phyloP scores from a whole-genome alignment of 768 basidiomycete genomes.

The Trametes maxima region DNA sequence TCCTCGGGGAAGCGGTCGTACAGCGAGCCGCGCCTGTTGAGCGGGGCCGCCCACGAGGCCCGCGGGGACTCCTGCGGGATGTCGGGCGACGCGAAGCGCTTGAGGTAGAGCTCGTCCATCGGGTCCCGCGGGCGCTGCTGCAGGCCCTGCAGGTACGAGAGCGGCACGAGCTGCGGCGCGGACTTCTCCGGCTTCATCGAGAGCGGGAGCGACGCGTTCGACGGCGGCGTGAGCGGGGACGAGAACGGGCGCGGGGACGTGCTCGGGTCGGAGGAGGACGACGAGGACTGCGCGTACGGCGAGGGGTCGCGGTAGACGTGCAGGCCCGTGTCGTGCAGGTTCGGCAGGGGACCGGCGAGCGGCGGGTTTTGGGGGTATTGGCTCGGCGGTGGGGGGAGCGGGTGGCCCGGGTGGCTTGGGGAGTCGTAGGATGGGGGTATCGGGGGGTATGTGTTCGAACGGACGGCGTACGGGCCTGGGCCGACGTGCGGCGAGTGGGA shows the following conservation, averaged over 20 bases:
- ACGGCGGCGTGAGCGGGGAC: conserved; percentile 25
- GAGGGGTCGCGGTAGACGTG: conserved; percentile 29
- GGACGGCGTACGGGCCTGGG: conserved; percentile 7
- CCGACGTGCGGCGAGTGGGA: conserved; percentile 6
- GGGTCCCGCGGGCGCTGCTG: conserved; percentile 58
- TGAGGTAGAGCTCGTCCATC: conserved; percentile 63
- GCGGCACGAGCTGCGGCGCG: conserved; percentile 51
- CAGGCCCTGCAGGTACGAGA: conserved; percentile 60
- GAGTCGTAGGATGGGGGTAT: conserved; percentile 18
- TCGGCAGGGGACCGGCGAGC: conserved; percentile 15
- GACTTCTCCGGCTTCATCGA: conserved; percentile 10
- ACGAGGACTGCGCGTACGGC: conserved; percentile 31
- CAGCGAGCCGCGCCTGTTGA: conserved; percentile 4
- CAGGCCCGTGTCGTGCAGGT: conserved; percentile 19
- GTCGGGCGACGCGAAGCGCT: conserved; percentile 45
- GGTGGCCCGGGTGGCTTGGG: conserved; percentile 7
- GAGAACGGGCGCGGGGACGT: conserved; percentile 24
- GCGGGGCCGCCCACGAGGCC: conserved; percentile 11
- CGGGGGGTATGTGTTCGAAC: conserved; percentile 16
- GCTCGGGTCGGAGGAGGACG: conserved; percentile 24
- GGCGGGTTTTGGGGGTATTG: background rate
- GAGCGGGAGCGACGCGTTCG: conserved; percentile 13
- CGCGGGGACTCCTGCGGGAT: conserved; percentile 14
- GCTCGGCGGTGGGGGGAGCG: conserved; percentile 4
- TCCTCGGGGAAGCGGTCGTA: conserved; percentile 17